These are phyloP conservation scores for Pseudozyma sp. DNA, from an alignment of 1,284 basidiomycete species.

Conservation along the genomic window DNA sequence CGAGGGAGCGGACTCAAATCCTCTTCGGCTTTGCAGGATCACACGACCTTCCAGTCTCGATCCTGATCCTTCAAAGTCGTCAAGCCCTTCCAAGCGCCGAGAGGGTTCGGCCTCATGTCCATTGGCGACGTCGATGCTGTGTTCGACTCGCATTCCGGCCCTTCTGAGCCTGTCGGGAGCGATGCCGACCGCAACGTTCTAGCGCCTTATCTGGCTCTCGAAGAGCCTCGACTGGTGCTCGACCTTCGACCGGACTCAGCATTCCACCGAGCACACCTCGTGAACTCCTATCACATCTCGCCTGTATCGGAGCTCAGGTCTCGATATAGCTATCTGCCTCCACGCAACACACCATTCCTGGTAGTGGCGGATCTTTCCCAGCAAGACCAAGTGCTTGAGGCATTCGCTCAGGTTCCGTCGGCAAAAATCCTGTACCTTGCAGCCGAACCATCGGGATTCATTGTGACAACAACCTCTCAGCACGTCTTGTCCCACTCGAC, in stretches of 20 bases:
- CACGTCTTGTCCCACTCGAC: background rate
- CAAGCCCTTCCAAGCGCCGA: slow-evolving; percentile 2
- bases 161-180: background rate
- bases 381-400: slow-evolving; percentile 13
- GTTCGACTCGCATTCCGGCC: background rate
- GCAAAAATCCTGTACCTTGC: slow-evolving; percentile 23
- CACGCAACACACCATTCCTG: slow-evolving; percentile 27
- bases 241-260: slow-evolving; percentile 25
- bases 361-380: slow-evolving; percentile 23
- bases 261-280: slow-evolving; percentile 35
- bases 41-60: slow-evolving; percentile 1
- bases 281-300: slow-evolving; percentile 29
- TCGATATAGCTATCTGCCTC: slow-evolving; percentile 46
- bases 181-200: slow-evolving; percentile 1
- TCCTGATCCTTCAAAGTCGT: background rate
- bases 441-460: background rate
- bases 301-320: slow-evolving; percentile 35
- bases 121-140: background rate
- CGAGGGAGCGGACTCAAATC: background rate
- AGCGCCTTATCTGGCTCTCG: slow-evolving; percentile 15
- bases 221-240: slow-evolving; percentile 34
- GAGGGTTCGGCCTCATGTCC: slow-evolving; percentile 3
- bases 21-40: background rate
- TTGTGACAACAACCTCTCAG: background rate
- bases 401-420: slow-evolving; percentile 13